Evolutionary conservation across 176 grass and related monocot genomes (phyloP).

Genomic region (Themeda triandra): DNA sequence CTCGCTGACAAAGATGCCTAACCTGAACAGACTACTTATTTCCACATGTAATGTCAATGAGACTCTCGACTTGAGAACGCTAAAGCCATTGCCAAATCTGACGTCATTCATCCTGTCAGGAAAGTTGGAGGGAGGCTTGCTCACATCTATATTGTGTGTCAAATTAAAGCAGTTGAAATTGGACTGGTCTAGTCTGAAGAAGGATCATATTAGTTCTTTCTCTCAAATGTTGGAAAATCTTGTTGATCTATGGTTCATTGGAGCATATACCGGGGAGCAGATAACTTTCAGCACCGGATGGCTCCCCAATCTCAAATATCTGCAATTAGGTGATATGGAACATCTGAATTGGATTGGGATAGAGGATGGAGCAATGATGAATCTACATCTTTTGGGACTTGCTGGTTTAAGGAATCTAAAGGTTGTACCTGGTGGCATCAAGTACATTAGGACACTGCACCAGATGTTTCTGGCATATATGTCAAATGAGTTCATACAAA

Average conservation of each 20-base stretch:
- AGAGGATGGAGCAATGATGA: conserved; percentile 41
- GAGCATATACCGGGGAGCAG: conserved; percentile 27
- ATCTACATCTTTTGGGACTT: conserved; percentile 16
- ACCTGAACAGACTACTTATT: conserved; percentile 23
- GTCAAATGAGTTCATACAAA: conserved; percentile 29
- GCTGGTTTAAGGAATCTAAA: conserved; percentile 32
- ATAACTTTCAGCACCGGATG: conserved; percentile 28
- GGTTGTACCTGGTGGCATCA: conserved; percentile 30
- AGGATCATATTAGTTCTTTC: conserved; percentile 45
- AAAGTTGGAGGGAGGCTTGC: conserved; percentile 22
- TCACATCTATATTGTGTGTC: conserved; percentile 5
- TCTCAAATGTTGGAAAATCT: conserved; percentile 40
- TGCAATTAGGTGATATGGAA: conserved; percentile 35
- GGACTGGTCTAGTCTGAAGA: conserved; percentile 39
- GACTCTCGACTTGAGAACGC: conserved; percentile 15
- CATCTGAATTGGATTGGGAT: conserved; percentile 31
- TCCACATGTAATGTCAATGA: not conserved
- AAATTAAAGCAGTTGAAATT: conserved; percentile 34
- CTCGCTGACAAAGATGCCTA: conserved; percentile 38
- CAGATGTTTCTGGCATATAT: conserved; percentile 27
- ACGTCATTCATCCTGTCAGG: conserved; percentile 15
- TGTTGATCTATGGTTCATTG: conserved; percentile 7
- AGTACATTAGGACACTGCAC: conserved; percentile 32
- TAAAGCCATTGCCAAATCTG: conserved; percentile 23
- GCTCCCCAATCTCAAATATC: conserved; percentile 42